Conservation (phyloP, 495 filamentous ascomycete species). For the Neurospora cerealis region DNA sequence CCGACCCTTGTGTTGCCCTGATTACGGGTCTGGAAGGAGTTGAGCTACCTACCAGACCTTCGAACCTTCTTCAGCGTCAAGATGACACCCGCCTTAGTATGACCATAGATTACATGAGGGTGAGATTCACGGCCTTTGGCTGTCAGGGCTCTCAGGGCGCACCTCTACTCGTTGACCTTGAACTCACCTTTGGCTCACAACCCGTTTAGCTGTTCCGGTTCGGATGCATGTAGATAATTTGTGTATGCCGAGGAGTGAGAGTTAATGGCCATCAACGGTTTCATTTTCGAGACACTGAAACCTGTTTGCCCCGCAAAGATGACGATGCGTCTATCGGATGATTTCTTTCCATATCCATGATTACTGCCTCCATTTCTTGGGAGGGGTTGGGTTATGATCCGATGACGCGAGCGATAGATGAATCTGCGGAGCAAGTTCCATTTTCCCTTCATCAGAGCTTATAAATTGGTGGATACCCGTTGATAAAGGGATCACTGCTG, state of each 20-base stretch:
- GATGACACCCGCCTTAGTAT: not conserved
- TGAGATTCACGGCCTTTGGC: not conserved
- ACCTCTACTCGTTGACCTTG: not conserved
- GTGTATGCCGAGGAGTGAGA: not conserved
- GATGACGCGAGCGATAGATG: not conserved
- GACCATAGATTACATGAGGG: not conserved
- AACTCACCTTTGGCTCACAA: not conserved
- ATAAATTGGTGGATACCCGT: too few species aligned
- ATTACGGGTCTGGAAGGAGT: too few species aligned
- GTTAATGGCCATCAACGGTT: too few species aligned
- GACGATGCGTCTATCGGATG: not conserved
- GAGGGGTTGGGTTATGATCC: not conserved
- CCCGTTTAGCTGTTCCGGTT: too few species aligned
- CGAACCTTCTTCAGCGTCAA: not conserved
- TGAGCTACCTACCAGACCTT: too few species aligned
- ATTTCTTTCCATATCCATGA: not conserved
- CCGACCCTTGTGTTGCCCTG: too few species aligned
- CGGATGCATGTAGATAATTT: too few species aligned
- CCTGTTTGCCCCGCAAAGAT: not conserved
- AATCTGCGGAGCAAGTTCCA: not conserved
- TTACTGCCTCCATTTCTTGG: not conserved
- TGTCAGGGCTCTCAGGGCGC: not conserved
- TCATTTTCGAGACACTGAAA: too few species aligned
- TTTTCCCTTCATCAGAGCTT: too few species aligned
- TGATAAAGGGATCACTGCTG: not conserved